phyloP scores from a whole-genome alignment of 2,329 filamentous ascomycete genomes.

The Pseudocercospora pini-densiflorae region DNA sequence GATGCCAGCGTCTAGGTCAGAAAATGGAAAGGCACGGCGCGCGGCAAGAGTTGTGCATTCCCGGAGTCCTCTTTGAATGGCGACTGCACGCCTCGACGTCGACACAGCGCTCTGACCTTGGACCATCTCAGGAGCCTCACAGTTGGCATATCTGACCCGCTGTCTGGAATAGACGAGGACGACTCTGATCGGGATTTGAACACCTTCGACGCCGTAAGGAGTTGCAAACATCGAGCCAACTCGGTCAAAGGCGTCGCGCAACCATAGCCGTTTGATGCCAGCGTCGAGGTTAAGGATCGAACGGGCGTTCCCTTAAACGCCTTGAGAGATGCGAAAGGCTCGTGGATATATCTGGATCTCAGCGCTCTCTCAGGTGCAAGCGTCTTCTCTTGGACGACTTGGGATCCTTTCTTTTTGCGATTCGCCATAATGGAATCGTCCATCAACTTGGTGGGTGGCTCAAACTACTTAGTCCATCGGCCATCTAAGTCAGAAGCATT shows the following conservation, averaged over 20 bases:
- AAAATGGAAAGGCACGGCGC: too few species aligned
- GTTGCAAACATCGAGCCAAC: not conserved
- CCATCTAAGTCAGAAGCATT: not conserved
- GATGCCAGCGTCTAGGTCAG: too few species aligned
- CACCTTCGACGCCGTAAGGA: too few species aligned
- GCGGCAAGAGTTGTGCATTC: not conserved
- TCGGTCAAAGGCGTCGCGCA: not conserved
- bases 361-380: not conserved
- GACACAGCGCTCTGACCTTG: not conserved
- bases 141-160: not conserved
- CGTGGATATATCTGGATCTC: not conserved
- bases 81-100: not conserved
- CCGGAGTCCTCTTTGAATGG: not conserved
- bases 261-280: not conserved
- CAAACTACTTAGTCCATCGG: not conserved
- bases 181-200: not conserved
- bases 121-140: not conserved
- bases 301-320: not conserved
- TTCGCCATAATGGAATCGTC: not conserved
- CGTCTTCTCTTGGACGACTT: not conserved
- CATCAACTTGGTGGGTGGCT: not conserved
- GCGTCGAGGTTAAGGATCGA: not conserved
- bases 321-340: not conserved
- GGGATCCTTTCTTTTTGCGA: not conserved
- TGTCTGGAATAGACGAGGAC: not conserved